Evolutionary conservation across 116 monocot genomes (phyloP).

Genomic region (Phalaenopsis hybrid): DNA sequence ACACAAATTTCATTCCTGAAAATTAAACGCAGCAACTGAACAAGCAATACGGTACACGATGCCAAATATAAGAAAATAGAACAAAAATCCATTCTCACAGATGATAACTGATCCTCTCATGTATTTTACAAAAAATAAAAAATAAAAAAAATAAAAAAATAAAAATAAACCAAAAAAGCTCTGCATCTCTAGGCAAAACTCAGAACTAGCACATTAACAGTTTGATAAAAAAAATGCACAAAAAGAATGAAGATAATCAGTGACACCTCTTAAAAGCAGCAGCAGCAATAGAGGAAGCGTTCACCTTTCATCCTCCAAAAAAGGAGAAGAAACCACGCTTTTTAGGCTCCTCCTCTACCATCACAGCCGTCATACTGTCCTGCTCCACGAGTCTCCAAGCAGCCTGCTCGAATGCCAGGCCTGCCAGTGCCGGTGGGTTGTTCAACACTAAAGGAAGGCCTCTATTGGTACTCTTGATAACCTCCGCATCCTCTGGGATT

Average conservation of each 20-base stretch:
- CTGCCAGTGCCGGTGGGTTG: slow-evolving; percentile 67
- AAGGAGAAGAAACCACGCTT: slow-evolving; percentile 87
- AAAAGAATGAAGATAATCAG: not conserved
- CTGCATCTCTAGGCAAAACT: not conserved
- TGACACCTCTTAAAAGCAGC: not conserved
- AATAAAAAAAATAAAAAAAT: not conserved
- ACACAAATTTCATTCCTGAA: not conserved
- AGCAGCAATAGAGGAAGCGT: not conserved
- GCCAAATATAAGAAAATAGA: too few species aligned
- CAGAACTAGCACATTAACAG: not conserved
- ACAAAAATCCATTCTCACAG: not conserved
- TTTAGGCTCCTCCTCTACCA: slow-evolving; percentile 82
- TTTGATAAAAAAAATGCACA: not conserved
- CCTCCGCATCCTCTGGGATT: slow-evolving; percentile 90
- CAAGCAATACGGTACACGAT: not conserved
- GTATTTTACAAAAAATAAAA: not conserved
- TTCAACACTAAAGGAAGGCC: slow-evolving; percentile 80
- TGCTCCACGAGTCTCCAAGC: slow-evolving; percentile 95
- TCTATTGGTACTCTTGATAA: slow-evolving; percentile 87
- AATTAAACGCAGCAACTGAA: not conserved
- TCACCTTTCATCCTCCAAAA: slow-evolving; percentile 49
- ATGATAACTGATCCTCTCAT: not conserved
- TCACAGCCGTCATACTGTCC: slow-evolving; percentile 85
- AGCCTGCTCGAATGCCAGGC: slow-evolving; percentile 91
- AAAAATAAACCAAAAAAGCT: not conserved